phyloP scores from a whole-genome alignment of 2,329 filamentous ascomycete species.

The Blumeria hordei region DNA sequence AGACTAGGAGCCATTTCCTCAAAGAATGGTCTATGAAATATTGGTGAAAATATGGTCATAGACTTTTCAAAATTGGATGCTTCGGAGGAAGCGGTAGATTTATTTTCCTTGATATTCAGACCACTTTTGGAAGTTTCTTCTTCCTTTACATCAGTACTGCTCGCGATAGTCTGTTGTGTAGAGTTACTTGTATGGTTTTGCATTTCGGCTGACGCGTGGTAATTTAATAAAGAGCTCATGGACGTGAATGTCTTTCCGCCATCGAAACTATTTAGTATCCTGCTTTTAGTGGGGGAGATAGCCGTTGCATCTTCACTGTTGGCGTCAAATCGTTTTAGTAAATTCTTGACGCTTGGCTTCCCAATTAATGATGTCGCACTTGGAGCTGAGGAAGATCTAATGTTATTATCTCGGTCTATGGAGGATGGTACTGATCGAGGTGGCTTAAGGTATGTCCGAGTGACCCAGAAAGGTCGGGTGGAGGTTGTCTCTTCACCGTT shows the following conservation, averaged over 20 bases:
- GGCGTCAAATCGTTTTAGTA: conserved; percentile 58
- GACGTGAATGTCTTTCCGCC: too few species aligned
- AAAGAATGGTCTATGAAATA: conserved; percentile 36
- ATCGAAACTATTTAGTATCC: too few species aligned
- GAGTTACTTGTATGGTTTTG: too few species aligned
- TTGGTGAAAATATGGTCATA: conserved; percentile 4
- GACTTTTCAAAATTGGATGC: too few species aligned
- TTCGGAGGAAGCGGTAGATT: too few species aligned
- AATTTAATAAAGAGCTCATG: too few species aligned
- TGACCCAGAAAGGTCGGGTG: conserved; percentile 21
- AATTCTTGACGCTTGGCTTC: conserved; percentile 49
- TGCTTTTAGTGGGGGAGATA: too few species aligned
- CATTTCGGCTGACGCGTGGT: too few species aligned
- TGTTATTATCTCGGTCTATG: conserved; percentile 15
- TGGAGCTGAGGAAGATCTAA: conserved; percentile 9
- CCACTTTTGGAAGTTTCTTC: too few species aligned
- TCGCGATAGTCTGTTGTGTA: too few species aligned
- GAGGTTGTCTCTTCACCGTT: conserved; percentile 26
- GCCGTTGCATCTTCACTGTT: conserved; percentile 16
- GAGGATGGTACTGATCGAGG: conserved; percentile 32
- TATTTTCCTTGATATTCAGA: too few species aligned
- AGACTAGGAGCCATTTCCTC: conserved; percentile 46
- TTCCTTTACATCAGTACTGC: too few species aligned
- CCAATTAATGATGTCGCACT: conserved; percentile 9
- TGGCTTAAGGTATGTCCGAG: conserved; percentile 20